phyloP scores from a whole-genome alignment of 495 filamentous ascomycete genomes.

The Amorphotheca resinae region DNA sequence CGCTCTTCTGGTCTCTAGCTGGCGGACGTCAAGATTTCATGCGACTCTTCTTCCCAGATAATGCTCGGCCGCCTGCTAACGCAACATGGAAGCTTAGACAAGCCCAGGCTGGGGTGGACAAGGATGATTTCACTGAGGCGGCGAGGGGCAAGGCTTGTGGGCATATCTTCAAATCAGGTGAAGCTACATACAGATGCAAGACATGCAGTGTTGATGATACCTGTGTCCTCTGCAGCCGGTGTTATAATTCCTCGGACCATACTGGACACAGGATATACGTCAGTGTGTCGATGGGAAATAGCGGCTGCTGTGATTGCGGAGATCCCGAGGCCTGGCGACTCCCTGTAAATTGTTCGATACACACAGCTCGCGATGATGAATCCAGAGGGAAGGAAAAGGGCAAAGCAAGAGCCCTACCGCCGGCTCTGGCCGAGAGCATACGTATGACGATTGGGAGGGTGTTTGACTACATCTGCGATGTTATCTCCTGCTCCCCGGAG shows the following conservation, averaged over 20 bases:
- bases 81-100: slow-evolving; percentile 59
- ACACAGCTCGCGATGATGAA: slow-evolving; percentile 47
- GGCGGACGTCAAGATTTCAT: slow-evolving; percentile 60
- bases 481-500: slow-evolving; percentile 94
- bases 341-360: slow-evolving; percentile 86
- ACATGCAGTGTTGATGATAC: slow-evolving; percentile 85
- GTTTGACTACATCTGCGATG: slow-evolving; percentile 91
- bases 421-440: slow-evolving; percentile 62
- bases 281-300: slow-evolving; percentile 73
- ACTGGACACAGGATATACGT: slow-evolving; percentile 85
- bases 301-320: slow-evolving; percentile 94
- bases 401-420: slow-evolving; percentile 45
- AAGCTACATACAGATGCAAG: slow-evolving; percentile 86
- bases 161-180: slow-evolving; percentile 87
- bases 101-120: slow-evolving; percentile 84
- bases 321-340: slow-evolving; percentile 85
- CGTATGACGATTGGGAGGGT: slow-evolving; percentile 71
- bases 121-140: slow-evolving; percentile 86
- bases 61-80: slow-evolving; percentile 35
- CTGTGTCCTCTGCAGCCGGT: slow-evolving; percentile 75
- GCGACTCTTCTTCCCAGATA: slow-evolving; percentile 65
- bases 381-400: slow-evolving; percentile 50
- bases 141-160: slow-evolving; percentile 93
- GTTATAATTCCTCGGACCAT: slow-evolving; percentile 92
- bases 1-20: slow-evolving; percentile 78